Conservation (phyloP, 345 rosid species). For the Eutrema japonicum region DNA sequence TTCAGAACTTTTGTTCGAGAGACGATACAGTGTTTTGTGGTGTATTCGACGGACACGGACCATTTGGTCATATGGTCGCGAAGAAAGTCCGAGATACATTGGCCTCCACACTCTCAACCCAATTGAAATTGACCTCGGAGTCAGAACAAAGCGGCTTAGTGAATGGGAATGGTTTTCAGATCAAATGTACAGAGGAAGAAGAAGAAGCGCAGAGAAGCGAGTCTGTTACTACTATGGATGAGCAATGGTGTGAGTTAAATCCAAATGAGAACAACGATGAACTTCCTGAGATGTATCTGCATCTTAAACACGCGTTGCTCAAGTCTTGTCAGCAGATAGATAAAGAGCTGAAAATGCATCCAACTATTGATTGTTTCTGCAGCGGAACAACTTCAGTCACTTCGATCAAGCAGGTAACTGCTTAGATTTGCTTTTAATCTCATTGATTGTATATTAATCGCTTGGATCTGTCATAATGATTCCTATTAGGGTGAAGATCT, state of each 20-base stretch:
- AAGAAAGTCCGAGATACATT: slow-evolving; percentile 89
- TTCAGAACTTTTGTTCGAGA: slow-evolving; percentile 74
- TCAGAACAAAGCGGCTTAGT: slow-evolving; percentile 44
- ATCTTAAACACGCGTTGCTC: slow-evolving; percentile 69
- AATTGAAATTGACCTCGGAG: slow-evolving; percentile 53
- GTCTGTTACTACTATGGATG: slow-evolving; percentile 59
- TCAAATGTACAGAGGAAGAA: slow-evolving; percentile 46
- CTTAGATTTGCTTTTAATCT: slow-evolving; percentile 4
- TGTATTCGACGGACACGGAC: slow-evolving; percentile 97
- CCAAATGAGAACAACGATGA: slow-evolving; percentile 54
- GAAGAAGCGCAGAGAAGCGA: slow-evolving; percentile 51
- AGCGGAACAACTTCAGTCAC: slow-evolving; percentile 95
- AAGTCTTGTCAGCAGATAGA: slow-evolving; percentile 84
- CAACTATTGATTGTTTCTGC: slow-evolving; percentile 93
- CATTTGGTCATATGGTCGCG: slow-evolving; percentile 93
- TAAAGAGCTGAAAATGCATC: slow-evolving; percentile 83
- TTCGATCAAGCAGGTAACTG: slow-evolving; percentile 78
- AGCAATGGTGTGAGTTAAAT: slow-evolving; percentile 59
- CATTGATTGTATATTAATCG: neutral
- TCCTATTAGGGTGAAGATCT: slow-evolving; percentile 73
- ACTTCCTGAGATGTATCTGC: slow-evolving; percentile 63
- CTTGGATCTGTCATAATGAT: slow-evolving; percentile 12
- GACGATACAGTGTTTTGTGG: slow-evolving; percentile 81
- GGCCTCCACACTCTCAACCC: slow-evolving; percentile 62
- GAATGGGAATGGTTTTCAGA: slow-evolving; percentile 27